These are phyloP conservation scores for Neurospora sp. DNA, from an alignment of 495 filamentous ascomycete species.

Conservation along the genomic window DNA sequence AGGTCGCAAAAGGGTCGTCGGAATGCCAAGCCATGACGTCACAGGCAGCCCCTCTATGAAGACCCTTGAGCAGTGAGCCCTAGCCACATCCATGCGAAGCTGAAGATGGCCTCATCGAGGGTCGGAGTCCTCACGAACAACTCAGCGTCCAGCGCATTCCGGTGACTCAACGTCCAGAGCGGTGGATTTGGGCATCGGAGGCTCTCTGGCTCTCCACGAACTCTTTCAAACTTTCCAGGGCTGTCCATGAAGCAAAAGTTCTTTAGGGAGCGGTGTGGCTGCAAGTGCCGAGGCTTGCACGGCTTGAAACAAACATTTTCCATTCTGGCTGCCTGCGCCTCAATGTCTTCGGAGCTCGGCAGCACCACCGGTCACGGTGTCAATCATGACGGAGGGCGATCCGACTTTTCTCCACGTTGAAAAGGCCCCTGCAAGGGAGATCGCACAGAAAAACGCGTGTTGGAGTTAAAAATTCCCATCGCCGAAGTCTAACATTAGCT, in stretches of 20 bases:
- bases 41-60: background rate
- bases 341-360: background rate
- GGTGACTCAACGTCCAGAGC: background rate
- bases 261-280: background rate
- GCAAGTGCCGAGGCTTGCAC: background rate
- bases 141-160: background rate
- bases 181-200: background rate
- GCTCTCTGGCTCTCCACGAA: background rate
- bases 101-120: background rate
- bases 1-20: background rate
- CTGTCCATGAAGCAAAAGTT: background rate
- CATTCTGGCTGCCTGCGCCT: background rate
- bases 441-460: background rate
- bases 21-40: background rate
- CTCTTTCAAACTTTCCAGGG: background rate
- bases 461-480: background rate
- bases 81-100: constrained; percentile 2
- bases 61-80: background rate
- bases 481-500: background rate
- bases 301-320: background rate
- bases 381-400: background rate
- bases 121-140: background rate
- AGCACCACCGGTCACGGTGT: background rate
- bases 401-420: background rate
- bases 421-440: background rate